Percentiles rank a stretch among this genome's conserved stretches.
phyloP scores from a whole-genome alignment of 345 rosid genomes.

The Salix arbutifolia region DNA sequence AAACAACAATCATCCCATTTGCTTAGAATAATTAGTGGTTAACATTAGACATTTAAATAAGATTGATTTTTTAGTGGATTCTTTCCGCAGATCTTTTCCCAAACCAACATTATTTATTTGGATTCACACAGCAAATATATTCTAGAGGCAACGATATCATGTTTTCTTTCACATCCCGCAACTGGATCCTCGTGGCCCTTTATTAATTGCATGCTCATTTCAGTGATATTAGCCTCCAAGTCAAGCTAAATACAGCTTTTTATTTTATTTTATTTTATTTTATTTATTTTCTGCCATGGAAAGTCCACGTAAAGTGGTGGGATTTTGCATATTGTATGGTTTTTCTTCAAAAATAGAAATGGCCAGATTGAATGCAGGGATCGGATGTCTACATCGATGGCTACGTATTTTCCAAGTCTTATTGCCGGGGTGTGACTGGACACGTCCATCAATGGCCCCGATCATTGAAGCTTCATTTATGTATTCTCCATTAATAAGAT shows the following conservation, averaged over 20 bases:
- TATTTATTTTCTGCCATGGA: no score
- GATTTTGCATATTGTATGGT: no score
- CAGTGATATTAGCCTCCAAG: neutral
- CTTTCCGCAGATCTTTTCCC: neutral
- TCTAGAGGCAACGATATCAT: neutral
- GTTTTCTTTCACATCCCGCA: slow-evolving; percentile 25
- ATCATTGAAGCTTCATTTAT: slow-evolving; percentile 12
- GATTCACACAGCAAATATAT: neutral
- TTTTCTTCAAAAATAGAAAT: neutral
- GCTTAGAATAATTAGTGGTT: neutral
- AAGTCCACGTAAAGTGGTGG: no score
- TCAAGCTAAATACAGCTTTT: no score
- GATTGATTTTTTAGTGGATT: neutral
- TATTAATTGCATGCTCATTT: neutral
- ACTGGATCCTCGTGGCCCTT: slow-evolving; percentile 22
- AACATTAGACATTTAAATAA: neutral
- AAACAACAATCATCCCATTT: neutral
- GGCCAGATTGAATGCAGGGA: neutral
- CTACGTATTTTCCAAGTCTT: slow-evolving; percentile 13
- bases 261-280: no score
- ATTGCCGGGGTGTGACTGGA: slow-evolving; percentile 11
- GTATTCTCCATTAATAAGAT: neutral
- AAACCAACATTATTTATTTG: neutral
- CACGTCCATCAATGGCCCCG: neutral
- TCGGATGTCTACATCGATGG: slow-evolving; percentile 13